These are phyloP conservation scores for Hyphopichia khmerensis DNA, from an alignment of 1,139 yeast species.

Conservation along the genomic window DNA sequence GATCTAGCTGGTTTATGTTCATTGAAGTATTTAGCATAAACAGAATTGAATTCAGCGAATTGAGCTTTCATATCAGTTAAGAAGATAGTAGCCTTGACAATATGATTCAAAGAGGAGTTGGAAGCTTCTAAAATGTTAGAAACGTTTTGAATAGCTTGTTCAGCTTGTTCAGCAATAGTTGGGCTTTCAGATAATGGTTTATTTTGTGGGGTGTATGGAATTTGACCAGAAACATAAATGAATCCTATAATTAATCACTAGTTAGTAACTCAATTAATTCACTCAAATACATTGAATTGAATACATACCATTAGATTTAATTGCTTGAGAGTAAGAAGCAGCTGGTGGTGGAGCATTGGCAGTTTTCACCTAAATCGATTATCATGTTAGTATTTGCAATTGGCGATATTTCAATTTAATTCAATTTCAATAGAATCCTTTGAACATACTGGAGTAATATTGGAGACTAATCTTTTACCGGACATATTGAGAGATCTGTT, in stretches of 20 bases:
- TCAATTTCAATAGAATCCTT: too few species aligned
- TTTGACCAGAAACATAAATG: conserved; percentile 92
- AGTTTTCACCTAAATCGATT: conserved; percentile 52
- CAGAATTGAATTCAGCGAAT: conserved; percentile 79
- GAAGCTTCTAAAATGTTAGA: conserved; percentile 76
- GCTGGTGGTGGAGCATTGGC: conserved; percentile 92
- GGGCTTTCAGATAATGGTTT: conserved; percentile 72
- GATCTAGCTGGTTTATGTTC: conserved; percentile 93
- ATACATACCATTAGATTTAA: conserved; percentile 72
- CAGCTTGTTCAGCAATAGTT: conserved; percentile 73
- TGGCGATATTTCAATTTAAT: not conserved
- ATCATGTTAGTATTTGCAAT: not conserved
- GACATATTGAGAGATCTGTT: conserved; percentile 23
- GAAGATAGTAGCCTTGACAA: conserved; percentile 84
- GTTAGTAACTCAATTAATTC: not conserved
- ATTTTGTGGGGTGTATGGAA: conserved; percentile 84
- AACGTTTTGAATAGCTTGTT: conserved; percentile 79
- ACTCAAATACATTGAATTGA: not conserved
- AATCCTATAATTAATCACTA: conserved; percentile 49
- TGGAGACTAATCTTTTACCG: conserved; percentile 36
- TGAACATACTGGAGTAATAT: conserved; percentile 48
- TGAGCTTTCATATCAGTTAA: conserved; percentile 77
- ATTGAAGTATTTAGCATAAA: conserved; percentile 76
- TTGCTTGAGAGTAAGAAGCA: conserved; percentile 91
- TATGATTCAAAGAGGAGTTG: conserved; percentile 75